phyloP scores from a whole-genome alignment of 2,329 filamentous ascomycete species.

The Xylariaceae sp. region DNA sequence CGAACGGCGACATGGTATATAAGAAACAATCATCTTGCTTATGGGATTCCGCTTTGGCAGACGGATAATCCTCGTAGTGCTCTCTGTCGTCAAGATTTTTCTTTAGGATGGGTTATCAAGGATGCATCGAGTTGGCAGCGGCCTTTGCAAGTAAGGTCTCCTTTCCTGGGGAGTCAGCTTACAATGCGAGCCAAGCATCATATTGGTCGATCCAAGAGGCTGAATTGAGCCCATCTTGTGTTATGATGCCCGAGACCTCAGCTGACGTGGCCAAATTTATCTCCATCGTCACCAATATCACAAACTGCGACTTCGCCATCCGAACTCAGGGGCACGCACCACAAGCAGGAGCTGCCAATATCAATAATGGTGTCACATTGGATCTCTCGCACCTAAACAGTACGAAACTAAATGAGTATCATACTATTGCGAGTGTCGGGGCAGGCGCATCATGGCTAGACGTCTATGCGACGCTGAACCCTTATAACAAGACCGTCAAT shows the following conservation, averaged over 20 bases:
- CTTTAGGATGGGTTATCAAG: too few relatives aligned
- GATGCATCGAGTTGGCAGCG: too few relatives aligned
- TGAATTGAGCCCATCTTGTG: conserved; percentile 5
- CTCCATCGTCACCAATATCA: conserved; percentile 4
- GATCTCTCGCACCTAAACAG: conserved; percentile 9
- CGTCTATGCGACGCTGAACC: conserved; percentile 9
- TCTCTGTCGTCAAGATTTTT: too few relatives aligned
- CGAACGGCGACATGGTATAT: too few relatives aligned
- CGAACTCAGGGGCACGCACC: conserved; percentile 11
- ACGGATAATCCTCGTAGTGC: too few relatives aligned
- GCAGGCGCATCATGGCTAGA: conserved; percentile 4
- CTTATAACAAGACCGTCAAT: conserved; percentile 8
- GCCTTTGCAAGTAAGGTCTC: conserved; percentile 3
- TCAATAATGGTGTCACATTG: conserved; percentile 9
- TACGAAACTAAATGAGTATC: conserved; percentile 4
- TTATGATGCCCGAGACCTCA: conserved; percentile 7
- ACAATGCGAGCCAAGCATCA: conserved; percentile 6
- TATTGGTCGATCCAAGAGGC: conserved; percentile 13
- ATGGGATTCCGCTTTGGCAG: too few relatives aligned
- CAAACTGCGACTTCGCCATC: conserved; percentile 12
- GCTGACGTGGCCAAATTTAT: conserved; percentile 9
- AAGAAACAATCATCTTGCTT: too few relatives aligned
- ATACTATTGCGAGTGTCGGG: conserved; percentile 4
- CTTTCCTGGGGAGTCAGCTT: conserved; percentile 2
- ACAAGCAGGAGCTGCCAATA: conserved; percentile 9